These are phyloP conservation scores for Neofusicoccum laricinum DNA, from an alignment of 2,329 filamentous ascomycete genomes.

Conservation along the genomic window DNA sequence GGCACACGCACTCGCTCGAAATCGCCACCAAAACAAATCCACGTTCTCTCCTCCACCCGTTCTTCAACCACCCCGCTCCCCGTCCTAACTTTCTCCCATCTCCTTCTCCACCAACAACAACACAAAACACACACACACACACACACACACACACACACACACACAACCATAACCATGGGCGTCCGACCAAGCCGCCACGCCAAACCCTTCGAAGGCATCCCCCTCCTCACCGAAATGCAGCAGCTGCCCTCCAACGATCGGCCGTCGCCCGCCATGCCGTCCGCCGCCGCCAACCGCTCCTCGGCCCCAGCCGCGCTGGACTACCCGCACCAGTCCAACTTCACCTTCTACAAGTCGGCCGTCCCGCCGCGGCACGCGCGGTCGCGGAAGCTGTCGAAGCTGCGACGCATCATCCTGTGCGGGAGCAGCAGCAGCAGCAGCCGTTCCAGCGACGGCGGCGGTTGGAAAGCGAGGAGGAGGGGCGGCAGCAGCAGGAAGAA, in stretches of 20 bases:
- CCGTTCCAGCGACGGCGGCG: background rate
- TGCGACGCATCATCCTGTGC: background rate
- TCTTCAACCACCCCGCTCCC: background rate
- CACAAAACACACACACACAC: background rate
- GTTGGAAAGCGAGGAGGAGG: background rate
- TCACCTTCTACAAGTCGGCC: background rate
- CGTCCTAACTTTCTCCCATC: too few species aligned
- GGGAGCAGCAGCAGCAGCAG: background rate
- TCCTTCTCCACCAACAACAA: background rate
- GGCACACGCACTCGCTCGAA: background rate
- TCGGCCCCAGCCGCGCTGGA: background rate
- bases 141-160: background rate
- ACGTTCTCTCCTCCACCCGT: background rate
- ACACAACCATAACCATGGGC: background rate
- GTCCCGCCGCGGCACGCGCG: background rate
- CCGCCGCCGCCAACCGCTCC: too few species aligned
- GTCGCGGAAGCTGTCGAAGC: background rate
- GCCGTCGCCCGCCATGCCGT: background rate
- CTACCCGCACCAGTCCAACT: background rate
- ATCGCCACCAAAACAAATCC: background rate
- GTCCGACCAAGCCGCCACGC: background rate
- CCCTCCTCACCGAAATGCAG: constrained; percentile 4
- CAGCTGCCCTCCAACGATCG: background rate
- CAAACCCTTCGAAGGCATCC: background rate
- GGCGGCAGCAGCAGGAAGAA: background rate